phyloP scores from a whole-genome alignment of 2,329 filamentous ascomycete species.

The Curvularia hawaiiensis region DNA sequence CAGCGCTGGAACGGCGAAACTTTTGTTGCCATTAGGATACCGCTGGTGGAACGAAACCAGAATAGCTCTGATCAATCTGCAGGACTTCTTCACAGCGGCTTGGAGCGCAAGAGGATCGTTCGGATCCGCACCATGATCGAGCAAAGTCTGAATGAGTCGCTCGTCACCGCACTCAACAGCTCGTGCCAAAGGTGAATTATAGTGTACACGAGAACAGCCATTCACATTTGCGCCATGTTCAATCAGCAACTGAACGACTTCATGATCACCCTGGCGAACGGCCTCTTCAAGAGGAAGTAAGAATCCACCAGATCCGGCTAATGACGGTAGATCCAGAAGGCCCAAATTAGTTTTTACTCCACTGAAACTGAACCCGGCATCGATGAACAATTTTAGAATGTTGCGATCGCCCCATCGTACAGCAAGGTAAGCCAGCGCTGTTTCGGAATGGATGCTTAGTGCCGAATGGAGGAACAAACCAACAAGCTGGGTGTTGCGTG shows the following conservation, averaged over 20 bases:
- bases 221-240: background rate
- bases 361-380: background rate
- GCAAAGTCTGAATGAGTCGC: background rate
- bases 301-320: background rate
- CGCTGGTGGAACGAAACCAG: background rate
- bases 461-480: background rate
- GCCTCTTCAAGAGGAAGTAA: background rate
- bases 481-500: background rate
- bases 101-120: background rate
- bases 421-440: background rate
- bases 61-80: background rate
- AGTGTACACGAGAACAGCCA: rapidly evolving
- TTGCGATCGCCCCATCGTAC: background rate
- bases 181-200: background rate
- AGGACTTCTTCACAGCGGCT: background rate
- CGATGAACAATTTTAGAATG: background rate
- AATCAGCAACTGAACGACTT: background rate
- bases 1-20: background rate
- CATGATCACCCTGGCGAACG: background rate
- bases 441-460: background rate
- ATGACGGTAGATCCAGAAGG: background rate
- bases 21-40: background rate
- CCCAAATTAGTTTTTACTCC: background rate
- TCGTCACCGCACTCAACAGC: background rate
- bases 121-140: background rate